Percentiles rank a stretch among this genome's conserved stretches.
phyloP scores from a whole-genome alignment of 1,139 yeast species.

The Blastobotrys proliferans region DNA sequence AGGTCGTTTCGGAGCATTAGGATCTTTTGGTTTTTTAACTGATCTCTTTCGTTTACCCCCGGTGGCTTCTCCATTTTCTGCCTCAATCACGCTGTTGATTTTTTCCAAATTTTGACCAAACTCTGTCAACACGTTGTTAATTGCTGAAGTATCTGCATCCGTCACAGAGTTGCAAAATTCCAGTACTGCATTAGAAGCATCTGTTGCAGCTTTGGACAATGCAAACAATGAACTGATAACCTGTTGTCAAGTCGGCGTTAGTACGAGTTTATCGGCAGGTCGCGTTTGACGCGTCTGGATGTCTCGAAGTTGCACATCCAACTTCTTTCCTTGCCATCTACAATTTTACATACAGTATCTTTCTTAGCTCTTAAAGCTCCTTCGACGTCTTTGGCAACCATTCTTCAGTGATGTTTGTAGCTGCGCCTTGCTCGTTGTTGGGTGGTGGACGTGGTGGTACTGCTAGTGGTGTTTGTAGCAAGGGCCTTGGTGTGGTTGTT shows the following conservation, averaged over 20 bases:
- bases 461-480: background rate
- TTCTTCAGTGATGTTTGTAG: too few species aligned
- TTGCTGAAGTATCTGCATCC: conserved; percentile 24
- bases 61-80: conserved; percentile 2
- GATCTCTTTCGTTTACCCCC: conserved; percentile 39
- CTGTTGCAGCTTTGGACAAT: conserved; percentile 75
- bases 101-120: conserved; percentile 19
- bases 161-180: conserved; percentile 55
- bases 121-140: conserved; percentile 23
- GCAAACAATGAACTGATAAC: conserved; percentile 75
- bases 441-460: too few species aligned
- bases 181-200: conserved; percentile 73
- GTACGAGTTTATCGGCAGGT: conserved; percentile 2
- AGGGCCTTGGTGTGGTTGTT: too few species aligned
- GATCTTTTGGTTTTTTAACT: conserved; percentile 39
- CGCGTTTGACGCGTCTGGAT: background rate
- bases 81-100: conserved; percentile 10
- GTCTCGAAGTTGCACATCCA: too few species aligned
- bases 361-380: conserved; percentile 21
- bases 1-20: conserved; percentile 54
- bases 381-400: background rate
- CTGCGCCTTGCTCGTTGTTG: too few species aligned
- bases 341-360: conserved; percentile 23
- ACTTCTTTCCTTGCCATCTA: background rate
- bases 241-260: too few species aligned